Conservation (phyloP, 306 rosid species). For the Carpinus fangiana region DNA sequence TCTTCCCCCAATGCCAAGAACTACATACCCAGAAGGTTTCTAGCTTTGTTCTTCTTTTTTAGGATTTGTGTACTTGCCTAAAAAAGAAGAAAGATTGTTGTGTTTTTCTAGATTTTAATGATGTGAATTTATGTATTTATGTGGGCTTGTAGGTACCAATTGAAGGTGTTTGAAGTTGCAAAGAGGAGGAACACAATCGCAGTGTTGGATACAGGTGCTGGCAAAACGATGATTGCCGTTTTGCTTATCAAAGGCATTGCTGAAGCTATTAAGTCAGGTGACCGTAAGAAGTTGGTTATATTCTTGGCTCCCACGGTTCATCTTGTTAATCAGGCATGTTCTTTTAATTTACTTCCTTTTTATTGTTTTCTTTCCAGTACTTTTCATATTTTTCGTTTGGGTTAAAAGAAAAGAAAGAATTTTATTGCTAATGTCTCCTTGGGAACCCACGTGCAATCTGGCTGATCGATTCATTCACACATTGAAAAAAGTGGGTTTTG, state of each 20-base stretch:
- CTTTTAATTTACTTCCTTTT: not conserved
- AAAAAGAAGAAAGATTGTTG: not conserved
- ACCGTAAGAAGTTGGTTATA: slow-evolving; percentile 42
- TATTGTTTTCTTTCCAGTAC: not conserved
- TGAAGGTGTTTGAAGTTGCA: slow-evolving; percentile 65
- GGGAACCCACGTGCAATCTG: slow-evolving; percentile 10
- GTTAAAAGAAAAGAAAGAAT: not conserved
- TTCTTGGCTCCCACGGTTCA: slow-evolving; percentile 93
- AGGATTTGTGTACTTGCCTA: not conserved
- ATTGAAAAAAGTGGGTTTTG: slow-evolving; percentile 28
- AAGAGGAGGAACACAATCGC: slow-evolving; percentile 70
- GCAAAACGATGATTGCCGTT: slow-evolving; percentile 78
- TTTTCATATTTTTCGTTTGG: slow-evolving; percentile 6
- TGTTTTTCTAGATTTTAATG: not conserved
- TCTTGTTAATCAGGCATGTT: slow-evolving; percentile 75
- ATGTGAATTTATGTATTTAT: not conserved
- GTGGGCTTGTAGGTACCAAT: slow-evolving; percentile 53
- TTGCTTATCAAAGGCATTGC: slow-evolving; percentile 67
- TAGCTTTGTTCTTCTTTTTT: not conserved
- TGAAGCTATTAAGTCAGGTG: slow-evolving; percentile 43
- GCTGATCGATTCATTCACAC: slow-evolving; percentile 8
- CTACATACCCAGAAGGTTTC: slow-evolving; percentile 64
- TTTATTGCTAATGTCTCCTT: not conserved
- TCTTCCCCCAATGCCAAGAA: slow-evolving; percentile 7
- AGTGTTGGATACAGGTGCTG: slow-evolving; percentile 81